Evolutionary conservation across 2,329 filamentous ascomycete species (phyloP).

Genomic region (Pseudogymnoascus sp.): DNA sequence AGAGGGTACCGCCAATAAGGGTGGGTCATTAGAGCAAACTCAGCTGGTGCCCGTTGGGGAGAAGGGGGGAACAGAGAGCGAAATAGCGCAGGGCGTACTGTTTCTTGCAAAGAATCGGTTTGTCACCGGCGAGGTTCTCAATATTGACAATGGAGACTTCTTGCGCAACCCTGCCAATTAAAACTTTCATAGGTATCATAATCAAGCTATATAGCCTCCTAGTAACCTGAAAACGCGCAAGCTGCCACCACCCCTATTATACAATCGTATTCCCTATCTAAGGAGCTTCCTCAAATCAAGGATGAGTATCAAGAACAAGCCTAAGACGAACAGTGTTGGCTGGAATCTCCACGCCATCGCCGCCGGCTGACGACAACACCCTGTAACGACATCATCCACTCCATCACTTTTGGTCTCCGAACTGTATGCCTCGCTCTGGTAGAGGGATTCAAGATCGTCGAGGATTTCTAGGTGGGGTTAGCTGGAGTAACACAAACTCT

Average conservation of each 20-base stretch:
- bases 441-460: neutral
- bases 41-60: constrained; percentile 30
- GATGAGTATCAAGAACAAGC: no score
- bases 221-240: no score
- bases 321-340: no score
- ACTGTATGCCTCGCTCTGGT: neutral
- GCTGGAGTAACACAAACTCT: neutral
- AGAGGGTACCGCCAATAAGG: constrained; percentile 36
- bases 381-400: neutral
- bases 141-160: constrained; percentile 38
- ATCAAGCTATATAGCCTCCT: neutral
- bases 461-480: neutral
- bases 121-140: constrained; percentile 31
- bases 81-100: constrained; percentile 49
- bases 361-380: no score
- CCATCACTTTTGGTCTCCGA: neutral
- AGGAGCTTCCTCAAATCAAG: no score
- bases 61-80: constrained; percentile 46
- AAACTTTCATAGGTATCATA: neutral
- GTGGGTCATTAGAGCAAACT: constrained; percentile 16
- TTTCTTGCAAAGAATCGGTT: constrained; percentile 39
- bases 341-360: no score
- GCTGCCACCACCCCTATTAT: no score
- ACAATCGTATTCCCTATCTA: no score
- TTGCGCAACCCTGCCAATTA: neutral